phyloP scores from a whole-genome alignment of 2,329 filamentous ascomycete species.

The Furcasterigmium sp. region DNA sequence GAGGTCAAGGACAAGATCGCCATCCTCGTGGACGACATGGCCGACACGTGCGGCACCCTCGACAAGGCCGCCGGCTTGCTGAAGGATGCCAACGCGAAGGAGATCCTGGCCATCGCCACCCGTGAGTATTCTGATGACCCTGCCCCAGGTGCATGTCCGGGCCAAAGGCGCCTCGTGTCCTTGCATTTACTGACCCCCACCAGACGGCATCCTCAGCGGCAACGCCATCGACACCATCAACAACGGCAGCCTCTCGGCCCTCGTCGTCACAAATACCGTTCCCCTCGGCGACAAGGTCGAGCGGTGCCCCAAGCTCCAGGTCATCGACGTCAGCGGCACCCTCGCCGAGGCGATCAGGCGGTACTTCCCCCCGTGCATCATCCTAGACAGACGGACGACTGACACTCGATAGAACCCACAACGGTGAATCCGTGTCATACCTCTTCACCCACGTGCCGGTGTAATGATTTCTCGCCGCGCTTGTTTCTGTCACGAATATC shows the following conservation, averaged over 20 bases:
- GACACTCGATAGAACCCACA: constrained; percentile 59
- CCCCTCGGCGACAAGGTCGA: constrained; percentile 66
- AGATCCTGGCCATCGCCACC: constrained; percentile 25
- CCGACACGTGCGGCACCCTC: constrained; percentile 84
- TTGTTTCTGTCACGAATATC: too few species aligned
- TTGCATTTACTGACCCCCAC: background rate
- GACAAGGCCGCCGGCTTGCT: constrained; percentile 85
- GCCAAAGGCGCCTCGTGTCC: background rate
- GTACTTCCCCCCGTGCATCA: background rate
- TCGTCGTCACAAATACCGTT: constrained; percentile 82
- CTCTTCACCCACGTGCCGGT: constrained; percentile 46
- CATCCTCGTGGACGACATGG: constrained; percentile 97
- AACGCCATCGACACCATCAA: constrained; percentile 86
- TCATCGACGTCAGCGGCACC: constrained; percentile 87
- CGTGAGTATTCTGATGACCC: background rate
- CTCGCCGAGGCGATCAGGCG: constrained; percentile 52
- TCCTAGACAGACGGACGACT: background rate
- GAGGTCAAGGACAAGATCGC: constrained; percentile 87
- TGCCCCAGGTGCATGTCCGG: too few species aligned
- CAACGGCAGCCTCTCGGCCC: constrained; percentile 65
- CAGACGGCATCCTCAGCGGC: constrained; percentile 76
- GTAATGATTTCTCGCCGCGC: too few species aligned
- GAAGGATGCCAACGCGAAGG: constrained; percentile 77
- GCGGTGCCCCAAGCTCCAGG: constrained; percentile 73
- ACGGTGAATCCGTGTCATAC: constrained; percentile 54